Conservation (phyloP, 441 rosid genomes). For the Adansonia madagascariensis region DNA sequence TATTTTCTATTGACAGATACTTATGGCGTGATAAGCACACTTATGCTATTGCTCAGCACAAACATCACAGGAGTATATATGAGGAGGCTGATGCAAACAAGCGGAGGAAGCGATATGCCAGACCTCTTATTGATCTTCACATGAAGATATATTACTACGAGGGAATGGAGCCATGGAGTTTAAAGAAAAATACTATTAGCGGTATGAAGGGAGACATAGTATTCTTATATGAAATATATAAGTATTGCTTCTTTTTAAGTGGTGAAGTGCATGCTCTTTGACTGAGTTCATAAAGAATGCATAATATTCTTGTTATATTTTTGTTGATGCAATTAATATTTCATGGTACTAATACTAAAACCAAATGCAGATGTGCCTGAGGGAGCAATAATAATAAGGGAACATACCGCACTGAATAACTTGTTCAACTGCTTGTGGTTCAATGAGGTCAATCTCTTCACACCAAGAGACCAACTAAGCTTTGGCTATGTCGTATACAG, state of each 20-base stretch:
- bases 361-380: conserved; percentile 89
- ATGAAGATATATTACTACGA: conserved; percentile 85
- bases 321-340: not conserved
- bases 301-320: not conserved
- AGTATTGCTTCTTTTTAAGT: not conserved
- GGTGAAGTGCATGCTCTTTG: not conserved
- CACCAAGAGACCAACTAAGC: conserved; percentile 97
- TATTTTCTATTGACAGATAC: conserved; percentile 53
- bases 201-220: conserved; percentile 49
- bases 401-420: conserved; percentile 76
- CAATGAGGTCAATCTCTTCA: conserved; percentile 88
- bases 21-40: conserved; percentile 90
- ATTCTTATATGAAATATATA: not conserved
- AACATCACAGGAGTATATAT: conserved; percentile 77
- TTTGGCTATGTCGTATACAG: conserved; percentile 86
- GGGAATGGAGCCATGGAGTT: conserved; percentile 94
- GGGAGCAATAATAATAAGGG: conserved; percentile 89
- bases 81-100: conserved; percentile 98
- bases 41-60: conserved; percentile 94
- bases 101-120: conserved; percentile 87
- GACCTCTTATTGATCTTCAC: conserved; percentile 90
- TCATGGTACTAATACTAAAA: not conserved
- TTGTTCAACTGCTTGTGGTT: conserved; percentile 96
- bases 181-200: conserved; percentile 63
- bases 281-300: not conserved